Percentiles rank a stretch among this genome's conserved stretches.
These are phyloP conservation scores for Amanita rubescens DNA, from an alignment of 768 basidiomycete genomes.

Conservation along the genomic window DNA sequence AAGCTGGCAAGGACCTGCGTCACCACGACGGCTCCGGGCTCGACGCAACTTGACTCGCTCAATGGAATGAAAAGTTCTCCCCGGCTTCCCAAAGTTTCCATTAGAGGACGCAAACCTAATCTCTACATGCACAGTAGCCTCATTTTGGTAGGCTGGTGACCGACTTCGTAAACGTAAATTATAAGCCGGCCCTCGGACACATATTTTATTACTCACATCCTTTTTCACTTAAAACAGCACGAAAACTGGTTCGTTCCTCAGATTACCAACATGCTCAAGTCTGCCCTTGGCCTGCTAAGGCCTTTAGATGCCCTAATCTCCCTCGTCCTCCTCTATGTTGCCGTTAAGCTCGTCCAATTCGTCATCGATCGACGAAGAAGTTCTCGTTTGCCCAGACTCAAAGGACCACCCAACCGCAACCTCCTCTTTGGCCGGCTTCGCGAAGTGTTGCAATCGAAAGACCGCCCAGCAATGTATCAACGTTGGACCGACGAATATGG, in stretches of 20 bases:
- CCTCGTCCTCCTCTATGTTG: not conserved
- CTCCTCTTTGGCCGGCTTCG: constrained; percentile 33
- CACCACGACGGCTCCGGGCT: no score
- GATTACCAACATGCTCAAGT: not conserved
- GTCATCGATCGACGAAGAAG: not conserved
- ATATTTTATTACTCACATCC: no score
- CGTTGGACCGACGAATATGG: constrained; percentile 44
- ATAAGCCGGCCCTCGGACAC: no score
- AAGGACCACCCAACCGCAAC: constrained; percentile 35
- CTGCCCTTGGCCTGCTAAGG: not conserved
- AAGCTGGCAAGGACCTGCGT: no score
- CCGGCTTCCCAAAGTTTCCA: no score
- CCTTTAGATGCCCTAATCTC: not conserved
- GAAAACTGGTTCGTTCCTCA: not conserved
- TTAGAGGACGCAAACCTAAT: no score
- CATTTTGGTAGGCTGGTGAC: no score
- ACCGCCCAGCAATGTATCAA: constrained; percentile 30
- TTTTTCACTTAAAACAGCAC: no score
- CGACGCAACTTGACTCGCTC: no score
- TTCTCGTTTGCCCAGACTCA: constrained; percentile 24
- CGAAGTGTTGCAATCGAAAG: constrained; percentile 20
- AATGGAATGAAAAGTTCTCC: no score
- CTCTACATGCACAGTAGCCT: no score
- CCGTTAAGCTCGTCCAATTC: not conserved
- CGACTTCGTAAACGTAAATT: no score